A percentile compares a stretch with the other conserved stretches of the same genome.
Evolutionary conservation across 2,329 filamentous ascomycete genomes (phyloP).

Genomic region (Emergomyces africanus): DNA sequence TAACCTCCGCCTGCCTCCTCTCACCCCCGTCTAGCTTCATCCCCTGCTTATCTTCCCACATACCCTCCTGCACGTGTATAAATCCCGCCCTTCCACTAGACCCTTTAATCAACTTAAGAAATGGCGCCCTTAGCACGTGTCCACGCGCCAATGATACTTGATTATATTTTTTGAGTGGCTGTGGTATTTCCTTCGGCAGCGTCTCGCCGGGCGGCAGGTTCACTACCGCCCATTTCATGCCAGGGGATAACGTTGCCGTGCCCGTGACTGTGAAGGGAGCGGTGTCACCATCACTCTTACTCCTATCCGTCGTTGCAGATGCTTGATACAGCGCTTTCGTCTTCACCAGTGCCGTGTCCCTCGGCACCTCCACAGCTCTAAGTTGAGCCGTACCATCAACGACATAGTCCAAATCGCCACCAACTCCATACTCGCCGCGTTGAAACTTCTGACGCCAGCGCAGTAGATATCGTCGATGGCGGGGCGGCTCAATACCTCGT

Average conservation of each 20-base stretch:
- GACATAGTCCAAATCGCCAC: slow-evolving; percentile 71
- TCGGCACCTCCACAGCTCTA: slow-evolving; percentile 42
- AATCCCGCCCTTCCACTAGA: slow-evolving; percentile 46
- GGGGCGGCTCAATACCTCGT: slow-evolving; percentile 74
- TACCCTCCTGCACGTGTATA: slow-evolving; percentile 64
- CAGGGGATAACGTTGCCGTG: slow-evolving; percentile 38
- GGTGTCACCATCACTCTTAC: not conserved
- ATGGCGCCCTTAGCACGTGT: slow-evolving; percentile 61
- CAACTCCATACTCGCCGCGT: slow-evolving; percentile 62
- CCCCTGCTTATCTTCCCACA: slow-evolving; percentile 83
- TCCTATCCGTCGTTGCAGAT: not conserved
- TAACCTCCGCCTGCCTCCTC: slow-evolving; percentile 70
- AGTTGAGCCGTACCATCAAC: slow-evolving; percentile 46
- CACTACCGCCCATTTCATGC: slow-evolving; percentile 45
- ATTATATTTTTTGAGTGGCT: slow-evolving; percentile 41
- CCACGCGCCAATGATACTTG: slow-evolving; percentile 57
- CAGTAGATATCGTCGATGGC: slow-evolving; percentile 70
- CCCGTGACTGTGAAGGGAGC: slow-evolving; percentile 13
- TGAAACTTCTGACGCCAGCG: slow-evolving; percentile 80
- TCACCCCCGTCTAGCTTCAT: slow-evolving; percentile 95
- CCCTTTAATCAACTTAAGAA: slow-evolving; percentile 55
- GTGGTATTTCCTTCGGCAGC: slow-evolving; percentile 38
- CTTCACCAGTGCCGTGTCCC: slow-evolving; percentile 17
- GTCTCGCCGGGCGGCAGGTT: slow-evolving; percentile 45
- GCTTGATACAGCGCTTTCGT: slow-evolving; percentile 12